Evolutionary conservation across 257 asterid species (phyloP).

Genomic region (Eucommia ulmoides): DNA sequence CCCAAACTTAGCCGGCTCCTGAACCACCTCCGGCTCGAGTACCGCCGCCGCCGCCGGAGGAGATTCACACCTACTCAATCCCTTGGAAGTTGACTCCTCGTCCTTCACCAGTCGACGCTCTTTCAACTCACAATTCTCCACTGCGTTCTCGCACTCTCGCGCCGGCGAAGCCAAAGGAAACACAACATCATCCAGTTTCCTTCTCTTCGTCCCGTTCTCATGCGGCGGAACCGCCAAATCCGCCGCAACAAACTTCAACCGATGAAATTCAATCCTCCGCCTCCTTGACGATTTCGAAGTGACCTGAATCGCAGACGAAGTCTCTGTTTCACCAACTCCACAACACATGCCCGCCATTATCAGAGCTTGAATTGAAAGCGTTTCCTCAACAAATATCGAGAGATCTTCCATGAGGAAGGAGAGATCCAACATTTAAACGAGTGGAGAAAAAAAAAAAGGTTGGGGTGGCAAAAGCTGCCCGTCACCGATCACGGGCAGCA

Average conservation of each 20-base stretch:
- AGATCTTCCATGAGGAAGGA: slow-evolving; percentile 8
- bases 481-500: slow-evolving; percentile 73
- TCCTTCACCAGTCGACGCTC: slow-evolving; percentile 1
- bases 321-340: slow-evolving; percentile 61
- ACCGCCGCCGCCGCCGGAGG: not conserved
- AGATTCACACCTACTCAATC: slow-evolving; percentile 6
- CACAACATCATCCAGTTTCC: not conserved
- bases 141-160: slow-evolving; percentile 7
- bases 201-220: slow-evolving; percentile 28
- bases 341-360: slow-evolving; percentile 68
- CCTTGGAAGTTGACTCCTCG: slow-evolving; percentile 2
- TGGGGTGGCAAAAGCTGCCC: slow-evolving; percentile 82
- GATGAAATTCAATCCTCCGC: slow-evolving; percentile 66
- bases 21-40: not conserved
- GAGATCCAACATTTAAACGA: slow-evolving; percentile 24
- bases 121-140: slow-evolving; percentile 5
- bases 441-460: slow-evolving; percentile 7
- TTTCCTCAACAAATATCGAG: slow-evolving; percentile 5
- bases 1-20: slow-evolving; percentile 46
- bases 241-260: slow-evolving; percentile 46
- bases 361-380: not conserved
- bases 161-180: slow-evolving; percentile 4
- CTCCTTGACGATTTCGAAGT: slow-evolving; percentile 50
- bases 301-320: slow-evolving; percentile 47
- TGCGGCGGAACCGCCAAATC: slow-evolving; percentile 39